Percentiles rank a stretch among this genome's conserved stretches.
These are phyloP conservation scores for Bryoerythrophyllum caledonicum DNA, from an alignment of 225 moss, liverwort and hornwort genomes.

Conservation along the genomic window DNA sequence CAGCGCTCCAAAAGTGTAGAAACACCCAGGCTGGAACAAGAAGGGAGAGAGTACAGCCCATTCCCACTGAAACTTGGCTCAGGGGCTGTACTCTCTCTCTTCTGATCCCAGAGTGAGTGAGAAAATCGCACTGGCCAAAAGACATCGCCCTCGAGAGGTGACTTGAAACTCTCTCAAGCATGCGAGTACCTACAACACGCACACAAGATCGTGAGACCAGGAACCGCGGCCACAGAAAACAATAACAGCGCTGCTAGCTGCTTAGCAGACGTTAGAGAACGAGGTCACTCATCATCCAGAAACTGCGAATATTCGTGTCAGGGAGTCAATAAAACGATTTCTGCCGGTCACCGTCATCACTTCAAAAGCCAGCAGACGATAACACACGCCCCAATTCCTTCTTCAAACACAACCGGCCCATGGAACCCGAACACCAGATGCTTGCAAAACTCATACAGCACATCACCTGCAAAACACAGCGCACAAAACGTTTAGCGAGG, in stretches of 20 bases:
- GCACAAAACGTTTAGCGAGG: not conserved
- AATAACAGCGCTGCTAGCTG: not conserved
- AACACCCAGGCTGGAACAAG: constrained; percentile 51
- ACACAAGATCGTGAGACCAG: constrained; percentile 9
- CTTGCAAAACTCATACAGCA: not conserved
- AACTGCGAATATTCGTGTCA: not conserved
- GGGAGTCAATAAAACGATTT: not conserved
- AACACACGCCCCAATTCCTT: constrained; percentile 10
- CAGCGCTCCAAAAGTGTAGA: constrained; percentile 3
- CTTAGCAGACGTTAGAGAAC: not conserved
- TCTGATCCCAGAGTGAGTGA: constrained; percentile 57
- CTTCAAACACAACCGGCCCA: not conserved
- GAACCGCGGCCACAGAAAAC: not conserved
- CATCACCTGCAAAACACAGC: constrained; percentile 8
- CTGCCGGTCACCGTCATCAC: not conserved
- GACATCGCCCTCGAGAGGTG: not conserved
- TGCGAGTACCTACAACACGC: constrained; percentile 13
- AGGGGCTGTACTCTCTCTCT: constrained; percentile 78
- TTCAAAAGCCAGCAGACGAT: not conserved
- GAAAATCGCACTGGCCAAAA: constrained; percentile 20
- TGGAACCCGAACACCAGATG: not conserved
- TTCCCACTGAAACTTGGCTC: constrained; percentile 24
- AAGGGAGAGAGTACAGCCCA: constrained; percentile 66
- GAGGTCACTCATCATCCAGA: not conserved
- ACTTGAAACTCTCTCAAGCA: constrained; percentile 6